Conservation (phyloP, 2,329 filamentous ascomycete genomes). For the Fusarium pseudonygamai region DNA sequence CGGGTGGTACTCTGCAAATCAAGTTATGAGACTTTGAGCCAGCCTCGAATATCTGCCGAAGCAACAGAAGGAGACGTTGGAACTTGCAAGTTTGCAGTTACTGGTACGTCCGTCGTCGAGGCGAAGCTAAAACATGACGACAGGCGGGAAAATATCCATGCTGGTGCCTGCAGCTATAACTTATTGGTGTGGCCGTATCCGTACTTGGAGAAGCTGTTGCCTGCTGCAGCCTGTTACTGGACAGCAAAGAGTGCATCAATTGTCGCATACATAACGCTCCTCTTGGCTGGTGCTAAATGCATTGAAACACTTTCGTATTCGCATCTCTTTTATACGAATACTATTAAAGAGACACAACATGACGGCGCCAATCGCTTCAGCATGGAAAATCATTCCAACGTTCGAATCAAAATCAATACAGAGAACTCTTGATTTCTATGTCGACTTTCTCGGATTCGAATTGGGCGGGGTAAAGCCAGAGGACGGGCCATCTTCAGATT, state of each 20-base stretch:
- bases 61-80: background rate
- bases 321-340: slow-evolving; percentile 26
- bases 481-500: slow-evolving; percentile 5
- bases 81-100: slow-evolving; percentile 1
- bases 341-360: slow-evolving; percentile 2
- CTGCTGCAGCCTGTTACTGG: background rate
- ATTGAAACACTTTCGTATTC: slow-evolving; percentile 24
- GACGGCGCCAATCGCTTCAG: slow-evolving; percentile 16
- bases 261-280: slow-evolving; percentile 9
- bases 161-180: slow-evolving; percentile 14
- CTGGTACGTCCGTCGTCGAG: background rate
- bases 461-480: slow-evolving; percentile 19
- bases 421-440: slow-evolving; percentile 16
- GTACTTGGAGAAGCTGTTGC: background rate
- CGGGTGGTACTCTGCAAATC: slow-evolving; percentile 2
- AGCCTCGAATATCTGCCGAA: slow-evolving; percentile 11
- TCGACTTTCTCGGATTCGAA: slow-evolving; percentile 17
- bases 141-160: slow-evolving; percentile 8
- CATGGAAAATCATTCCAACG: slow-evolving; percentile 29
- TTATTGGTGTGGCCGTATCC: slow-evolving; percentile 21
- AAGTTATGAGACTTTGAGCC: slow-evolving; percentile 9
- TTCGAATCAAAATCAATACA: slow-evolving; percentile 30
- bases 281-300: background rate
- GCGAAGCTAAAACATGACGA: slow-evolving; percentile 30
- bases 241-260: background rate